phyloP scores from a whole-genome alignment of 805 yeast species.

The Zygosaccharomyces bisporus region DNA sequence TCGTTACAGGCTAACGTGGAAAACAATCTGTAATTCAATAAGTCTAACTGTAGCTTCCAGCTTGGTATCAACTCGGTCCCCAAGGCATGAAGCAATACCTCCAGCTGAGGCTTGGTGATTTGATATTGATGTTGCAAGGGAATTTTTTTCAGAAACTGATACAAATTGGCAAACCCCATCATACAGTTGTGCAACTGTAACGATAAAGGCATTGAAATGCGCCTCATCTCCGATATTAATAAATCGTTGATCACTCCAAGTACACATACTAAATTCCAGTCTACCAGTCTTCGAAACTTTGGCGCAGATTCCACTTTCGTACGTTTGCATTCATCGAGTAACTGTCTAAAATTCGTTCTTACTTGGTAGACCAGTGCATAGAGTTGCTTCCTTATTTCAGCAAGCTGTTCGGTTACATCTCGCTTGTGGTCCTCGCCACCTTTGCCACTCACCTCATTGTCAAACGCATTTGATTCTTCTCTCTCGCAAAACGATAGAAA shows the following conservation, averaged over 20 bases:
- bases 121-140: conserved; percentile 21
- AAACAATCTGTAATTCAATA: conserved; percentile 23
- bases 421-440: conserved; percentile 6
- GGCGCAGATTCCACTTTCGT: conserved; percentile 16
- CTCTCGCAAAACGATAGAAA: conserved; percentile 16
- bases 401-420: conserved; percentile 12
- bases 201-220: conserved; percentile 10
- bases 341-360: conserved; percentile 14
- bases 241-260: conserved; percentile 16
- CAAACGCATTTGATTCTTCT: conserved; percentile 1
- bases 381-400: conserved; percentile 15
- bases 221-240: conserved; percentile 15
- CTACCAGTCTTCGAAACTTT: conserved; percentile 16
- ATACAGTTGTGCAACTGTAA: conserved; percentile 24
- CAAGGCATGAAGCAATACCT: conserved; percentile 20
- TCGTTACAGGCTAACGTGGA: conserved; percentile 14
- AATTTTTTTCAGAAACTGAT: conserved; percentile 23
- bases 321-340: conserved; percentile 14
- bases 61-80: conserved; percentile 22
- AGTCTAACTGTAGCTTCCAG: conserved; percentile 27
- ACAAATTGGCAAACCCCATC: conserved; percentile 25
- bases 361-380: conserved; percentile 15
- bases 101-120: conserved; percentile 20
- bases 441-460: not conserved
- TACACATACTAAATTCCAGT: conserved; percentile 16